Conservation (phyloP, 495 filamentous ascomycete genomes). For the Copromyces sp. region DNA sequence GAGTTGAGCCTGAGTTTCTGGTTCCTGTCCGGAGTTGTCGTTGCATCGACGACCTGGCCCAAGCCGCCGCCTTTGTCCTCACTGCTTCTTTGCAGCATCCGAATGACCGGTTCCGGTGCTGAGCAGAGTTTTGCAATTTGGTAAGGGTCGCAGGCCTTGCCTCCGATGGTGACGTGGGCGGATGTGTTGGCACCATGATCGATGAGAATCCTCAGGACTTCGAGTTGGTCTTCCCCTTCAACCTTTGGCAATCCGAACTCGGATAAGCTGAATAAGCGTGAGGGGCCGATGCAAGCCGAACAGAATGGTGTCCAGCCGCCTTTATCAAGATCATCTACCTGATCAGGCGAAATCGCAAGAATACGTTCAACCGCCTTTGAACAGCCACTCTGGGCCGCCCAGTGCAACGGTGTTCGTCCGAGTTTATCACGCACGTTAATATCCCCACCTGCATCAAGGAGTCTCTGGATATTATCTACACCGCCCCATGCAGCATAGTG, state of each 20-base stretch:
- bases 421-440: neutral
- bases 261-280: accelerated
- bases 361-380: neutral
- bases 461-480: neutral
- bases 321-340: neutral
- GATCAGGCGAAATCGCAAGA: neutral
- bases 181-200: neutral
- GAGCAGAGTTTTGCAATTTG: neutral
- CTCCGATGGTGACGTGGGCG: neutral
- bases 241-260: neutral
- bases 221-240: neutral
- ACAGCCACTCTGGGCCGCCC: neutral
- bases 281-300: neutral
- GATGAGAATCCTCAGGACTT: neutral
- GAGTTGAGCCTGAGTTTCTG: neutral
- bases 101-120: neutral
- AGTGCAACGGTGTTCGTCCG: neutral
- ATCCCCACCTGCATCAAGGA: neutral
- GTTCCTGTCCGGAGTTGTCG: neutral
- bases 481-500: neutral
- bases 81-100: neutral
- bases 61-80: neutral
- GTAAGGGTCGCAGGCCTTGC: neutral
- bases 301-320: neutral
- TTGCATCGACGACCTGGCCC: neutral